phyloP scores from a whole-genome alignment of 192 early-diverging fungal species.

The Thoreauomyces humboldtii region DNA sequence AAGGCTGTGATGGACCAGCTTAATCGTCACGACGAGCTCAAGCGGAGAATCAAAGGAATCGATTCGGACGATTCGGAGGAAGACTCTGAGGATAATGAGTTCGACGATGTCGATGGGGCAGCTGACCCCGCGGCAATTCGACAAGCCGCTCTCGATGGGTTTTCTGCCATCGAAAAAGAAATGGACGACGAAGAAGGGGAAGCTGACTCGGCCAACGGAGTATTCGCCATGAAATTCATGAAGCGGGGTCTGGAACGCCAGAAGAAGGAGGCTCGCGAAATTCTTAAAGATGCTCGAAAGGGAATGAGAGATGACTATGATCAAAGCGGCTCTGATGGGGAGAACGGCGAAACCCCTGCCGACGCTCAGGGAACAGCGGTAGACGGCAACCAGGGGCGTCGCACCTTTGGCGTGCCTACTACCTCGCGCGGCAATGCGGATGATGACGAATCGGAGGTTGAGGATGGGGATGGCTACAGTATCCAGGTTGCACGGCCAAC shows the following conservation, averaged over 20 bases:
- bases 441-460: constrained; percentile 11
- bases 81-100: constrained; percentile 48
- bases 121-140: background rate
- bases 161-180: constrained; percentile 50
- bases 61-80: constrained; percentile 54
- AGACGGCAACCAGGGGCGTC: constrained; percentile 56
- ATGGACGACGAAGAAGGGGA: constrained; percentile 25
- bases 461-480: constrained; percentile 34
- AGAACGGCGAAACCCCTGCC: constrained; percentile 30
- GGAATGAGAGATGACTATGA: constrained; percentile 16
- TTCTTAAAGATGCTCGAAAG: constrained; percentile 11
- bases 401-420: constrained; percentile 63
- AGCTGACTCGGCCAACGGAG: constrained; percentile 64
- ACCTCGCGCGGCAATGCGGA: too few relatives aligned
- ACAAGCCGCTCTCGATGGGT: background rate
- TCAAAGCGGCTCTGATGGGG: constrained; percentile 27
- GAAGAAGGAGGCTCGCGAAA: constrained; percentile 30
- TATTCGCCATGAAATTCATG: constrained; percentile 99
- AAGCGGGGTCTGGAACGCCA: constrained; percentile 60
- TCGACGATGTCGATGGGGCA: background rate
- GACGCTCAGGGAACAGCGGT: constrained; percentile 52
- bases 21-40: constrained; percentile 70
- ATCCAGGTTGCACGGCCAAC: constrained; percentile 27
- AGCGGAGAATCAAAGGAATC: constrained; percentile 77
- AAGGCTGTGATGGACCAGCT: constrained; percentile 85